Conservation (phyloP, 1,139 yeast genomes). For the Blastobotrys persicus region DNA sequence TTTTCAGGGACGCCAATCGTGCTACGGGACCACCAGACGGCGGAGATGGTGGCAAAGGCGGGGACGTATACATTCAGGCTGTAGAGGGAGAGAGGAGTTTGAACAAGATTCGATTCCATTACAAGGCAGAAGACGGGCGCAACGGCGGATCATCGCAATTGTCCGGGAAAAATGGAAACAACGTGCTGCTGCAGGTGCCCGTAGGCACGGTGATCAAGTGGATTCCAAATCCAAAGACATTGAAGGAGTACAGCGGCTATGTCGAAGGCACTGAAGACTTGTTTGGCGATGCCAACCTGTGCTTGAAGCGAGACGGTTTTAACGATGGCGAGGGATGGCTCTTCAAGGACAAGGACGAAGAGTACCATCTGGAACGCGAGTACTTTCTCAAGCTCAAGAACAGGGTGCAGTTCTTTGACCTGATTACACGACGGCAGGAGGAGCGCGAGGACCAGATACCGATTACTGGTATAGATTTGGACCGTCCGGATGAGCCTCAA, state of each 20-base stretch:
- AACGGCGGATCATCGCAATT: constrained; percentile 73
- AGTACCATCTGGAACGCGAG: constrained; percentile 58
- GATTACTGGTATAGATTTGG: constrained; percentile 70
- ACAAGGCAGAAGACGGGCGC: constrained; percentile 69
- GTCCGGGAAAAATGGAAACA: constrained; percentile 81
- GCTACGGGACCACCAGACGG: constrained; percentile 96
- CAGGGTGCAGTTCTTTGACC: constrained; percentile 64
- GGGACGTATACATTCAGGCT: constrained; percentile 79
- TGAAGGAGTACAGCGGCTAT: constrained; percentile 20
- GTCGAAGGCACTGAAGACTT: constrained; percentile 17
- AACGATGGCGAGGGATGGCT: constrained; percentile 82
- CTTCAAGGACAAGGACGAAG: constrained; percentile 67
- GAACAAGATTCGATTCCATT: constrained; percentile 64
- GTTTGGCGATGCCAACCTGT: constrained; percentile 24
- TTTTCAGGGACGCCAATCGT: constrained; percentile 79
- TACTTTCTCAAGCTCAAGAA: constrained; percentile 64
- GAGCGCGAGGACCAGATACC: constrained; percentile 68
- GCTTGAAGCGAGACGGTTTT: constrained; percentile 58
- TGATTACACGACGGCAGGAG: constrained; percentile 60
- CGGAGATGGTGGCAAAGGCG: constrained; percentile 97
- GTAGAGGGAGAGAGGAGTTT: constrained; percentile 60
- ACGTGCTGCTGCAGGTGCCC: constrained; percentile 79
- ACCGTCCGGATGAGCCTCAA: constrained; percentile 64
- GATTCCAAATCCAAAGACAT: constrained; percentile 69
- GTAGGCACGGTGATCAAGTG: constrained; percentile 84